Percentiles rank a stretch among this genome's conserved stretches.
These are phyloP conservation scores for Stenocarpella maydis DNA, from an alignment of 2,329 filamentous ascomycete species.

Conservation along the genomic window DNA sequence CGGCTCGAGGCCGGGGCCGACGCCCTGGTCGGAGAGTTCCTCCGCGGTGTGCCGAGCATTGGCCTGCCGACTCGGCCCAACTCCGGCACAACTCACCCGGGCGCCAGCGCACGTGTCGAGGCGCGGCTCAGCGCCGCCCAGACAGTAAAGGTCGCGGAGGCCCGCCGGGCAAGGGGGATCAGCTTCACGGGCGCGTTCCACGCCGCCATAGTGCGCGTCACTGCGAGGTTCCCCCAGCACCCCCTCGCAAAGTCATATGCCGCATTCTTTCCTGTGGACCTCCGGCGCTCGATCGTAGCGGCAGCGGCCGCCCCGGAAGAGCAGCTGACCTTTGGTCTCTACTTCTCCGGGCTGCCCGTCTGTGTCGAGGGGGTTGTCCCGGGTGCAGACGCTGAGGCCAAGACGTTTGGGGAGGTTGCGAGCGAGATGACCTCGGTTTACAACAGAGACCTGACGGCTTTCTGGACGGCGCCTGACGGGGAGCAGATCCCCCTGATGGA, in stretches of 20 bases:
- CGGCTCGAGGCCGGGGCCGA: slow-evolving; percentile 35
- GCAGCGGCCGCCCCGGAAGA: background rate
- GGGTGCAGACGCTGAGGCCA: background rate
- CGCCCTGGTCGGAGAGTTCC: slow-evolving; percentile 33
- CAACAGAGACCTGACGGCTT: slow-evolving; percentile 28
- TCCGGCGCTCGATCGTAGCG: slow-evolving; percentile 33
- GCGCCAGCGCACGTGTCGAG: slow-evolving; percentile 14
- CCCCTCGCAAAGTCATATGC: slow-evolving; percentile 36
- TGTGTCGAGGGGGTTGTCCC: slow-evolving; percentile 34
- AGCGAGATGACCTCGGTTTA: slow-evolving; percentile 37
- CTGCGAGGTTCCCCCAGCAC: slow-evolving; percentile 37
- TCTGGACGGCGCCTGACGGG: slow-evolving; percentile 20
- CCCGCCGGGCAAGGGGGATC: slow-evolving; percentile 31
- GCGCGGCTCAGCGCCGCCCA: slow-evolving; percentile 27
- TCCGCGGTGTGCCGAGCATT: slow-evolving; percentile 38
- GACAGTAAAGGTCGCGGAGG: slow-evolving; percentile 28
- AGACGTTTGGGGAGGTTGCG: slow-evolving; percentile 36
- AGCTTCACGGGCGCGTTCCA: slow-evolving; percentile 38
- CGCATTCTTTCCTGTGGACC: slow-evolving; percentile 37
- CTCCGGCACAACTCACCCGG: slow-evolving; percentile 24
- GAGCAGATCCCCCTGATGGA: slow-evolving; percentile 18
- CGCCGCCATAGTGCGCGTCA: slow-evolving; percentile 38
- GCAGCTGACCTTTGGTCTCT: slow-evolving; percentile 32
- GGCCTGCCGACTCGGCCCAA: slow-evolving; percentile 36
- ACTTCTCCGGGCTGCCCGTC: slow-evolving; percentile 38